Evolutionary conservation across 768 basidiomycete genomes (phyloP).

Genomic region (Sarcodon sp.): DNA sequence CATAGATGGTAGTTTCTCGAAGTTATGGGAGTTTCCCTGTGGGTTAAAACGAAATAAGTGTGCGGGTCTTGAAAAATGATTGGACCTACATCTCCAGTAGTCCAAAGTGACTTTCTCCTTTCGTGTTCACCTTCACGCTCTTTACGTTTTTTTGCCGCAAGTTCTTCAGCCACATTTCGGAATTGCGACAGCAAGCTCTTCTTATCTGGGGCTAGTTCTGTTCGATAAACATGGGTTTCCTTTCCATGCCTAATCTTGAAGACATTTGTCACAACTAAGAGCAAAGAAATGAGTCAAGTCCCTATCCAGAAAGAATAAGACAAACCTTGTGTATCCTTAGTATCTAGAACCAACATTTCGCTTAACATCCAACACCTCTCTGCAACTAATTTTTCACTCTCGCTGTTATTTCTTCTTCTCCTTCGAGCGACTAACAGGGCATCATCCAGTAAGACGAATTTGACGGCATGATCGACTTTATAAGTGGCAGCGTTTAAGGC

Average conservation of each 20-base stretch:
- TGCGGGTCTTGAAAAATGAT: not conserved
- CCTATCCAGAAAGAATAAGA: not conserved
- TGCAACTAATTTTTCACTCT: slow-evolving; percentile 70
- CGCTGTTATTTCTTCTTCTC: slow-evolving; percentile 46
- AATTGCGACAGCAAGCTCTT: slow-evolving; percentile 75
- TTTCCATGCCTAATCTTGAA: slow-evolving; percentile 91
- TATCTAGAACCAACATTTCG: slow-evolving; percentile 91
- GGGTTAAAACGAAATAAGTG: not conserved
- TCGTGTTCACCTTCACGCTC: slow-evolving; percentile 92
- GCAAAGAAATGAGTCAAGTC: not conserved
- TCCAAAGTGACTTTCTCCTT: slow-evolving; percentile 68
- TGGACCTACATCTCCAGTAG: slow-evolving; percentile 26
- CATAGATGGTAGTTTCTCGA: slow-evolving; percentile 35
- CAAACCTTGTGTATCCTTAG: slow-evolving; percentile 88
- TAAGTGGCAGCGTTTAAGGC: slow-evolving; percentile 92
- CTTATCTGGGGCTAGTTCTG: slow-evolving; percentile 74
- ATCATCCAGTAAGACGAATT: slow-evolving; percentile 88
- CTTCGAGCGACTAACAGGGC: slow-evolving; percentile 78
- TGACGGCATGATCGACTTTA: slow-evolving; percentile 77
- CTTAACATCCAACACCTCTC: slow-evolving; percentile 88
- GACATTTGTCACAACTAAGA: slow-evolving; percentile 40
- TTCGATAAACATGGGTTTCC: slow-evolving; percentile 90
- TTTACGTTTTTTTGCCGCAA: slow-evolving; percentile 78
- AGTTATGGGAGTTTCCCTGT: slow-evolving; percentile 21
- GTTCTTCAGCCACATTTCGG: slow-evolving; percentile 86